A percentile compares a stretch with the other conserved stretches of the same genome.
These are phyloP conservation scores for Aotearoamyces nothofagi DNA, from an alignment of 2,329 filamentous ascomycete species.

Conservation along the genomic window DNA sequence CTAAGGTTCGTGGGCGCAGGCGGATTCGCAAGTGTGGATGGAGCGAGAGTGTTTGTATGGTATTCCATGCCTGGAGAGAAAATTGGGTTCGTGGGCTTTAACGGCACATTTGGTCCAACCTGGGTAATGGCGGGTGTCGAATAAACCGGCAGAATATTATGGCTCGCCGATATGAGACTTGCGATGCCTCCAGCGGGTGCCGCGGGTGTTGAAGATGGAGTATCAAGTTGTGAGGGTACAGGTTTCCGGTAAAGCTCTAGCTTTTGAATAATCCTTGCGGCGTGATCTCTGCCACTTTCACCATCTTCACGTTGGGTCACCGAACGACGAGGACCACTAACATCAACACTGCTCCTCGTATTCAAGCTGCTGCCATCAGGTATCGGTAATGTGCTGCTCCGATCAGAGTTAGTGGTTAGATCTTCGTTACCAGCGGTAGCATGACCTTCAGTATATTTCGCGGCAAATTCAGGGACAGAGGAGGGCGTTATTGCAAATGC, in stretches of 20 bases:
- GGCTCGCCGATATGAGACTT: slow-evolving; percentile 71
- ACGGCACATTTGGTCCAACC: slow-evolving; percentile 10
- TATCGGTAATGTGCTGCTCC: slow-evolving; percentile 47
- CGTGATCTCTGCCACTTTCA: slow-evolving; percentile 65
- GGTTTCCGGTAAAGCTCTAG: slow-evolving; percentile 77
- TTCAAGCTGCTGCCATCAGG: slow-evolving; percentile 34
- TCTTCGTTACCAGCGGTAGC: slow-evolving; percentile 30
- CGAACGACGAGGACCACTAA: slow-evolving; percentile 31
- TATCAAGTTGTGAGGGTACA: slow-evolving; percentile 28
- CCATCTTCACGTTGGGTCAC: slow-evolving; percentile 51
- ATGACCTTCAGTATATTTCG: slow-evolving; percentile 57
- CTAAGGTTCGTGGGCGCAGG: slow-evolving; percentile 77
- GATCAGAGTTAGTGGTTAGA: slow-evolving; percentile 29
- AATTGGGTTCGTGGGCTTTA: slow-evolving; percentile 20
- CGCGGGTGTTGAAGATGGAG: slow-evolving; percentile 24
- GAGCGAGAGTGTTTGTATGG: slow-evolving; percentile 53
- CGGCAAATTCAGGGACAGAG: slow-evolving; percentile 78
- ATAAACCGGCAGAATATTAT: slow-evolving; percentile 58
- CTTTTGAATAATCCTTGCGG: slow-evolving; percentile 81
- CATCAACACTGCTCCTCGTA: slow-evolving; percentile 58
- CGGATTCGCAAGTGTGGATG: slow-evolving; percentile 67
- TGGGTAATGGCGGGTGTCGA: slow-evolving; percentile 22
- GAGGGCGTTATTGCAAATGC: slow-evolving; percentile 90
- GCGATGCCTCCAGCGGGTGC: slow-evolving; percentile 53
- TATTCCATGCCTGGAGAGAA: slow-evolving; percentile 26